A percentile compares a stretch with the other conserved stretches of the same genome.
These are phyloP conservation scores for Sungouiella blattae DNA, from an alignment of 805 yeast species.

Conservation along the genomic window DNA sequence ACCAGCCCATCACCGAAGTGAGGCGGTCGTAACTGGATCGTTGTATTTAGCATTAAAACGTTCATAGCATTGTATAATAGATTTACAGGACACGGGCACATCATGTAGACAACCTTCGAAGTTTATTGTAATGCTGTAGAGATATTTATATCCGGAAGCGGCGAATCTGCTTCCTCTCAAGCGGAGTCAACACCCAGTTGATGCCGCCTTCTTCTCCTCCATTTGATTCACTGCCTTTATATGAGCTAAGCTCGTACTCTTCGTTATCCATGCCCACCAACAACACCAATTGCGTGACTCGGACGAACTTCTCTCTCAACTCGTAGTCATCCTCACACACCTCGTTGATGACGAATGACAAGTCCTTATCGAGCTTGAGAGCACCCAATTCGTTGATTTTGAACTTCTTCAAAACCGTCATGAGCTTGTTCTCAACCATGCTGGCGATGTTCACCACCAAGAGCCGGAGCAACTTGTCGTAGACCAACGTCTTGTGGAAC, in stretches of 20 bases:
- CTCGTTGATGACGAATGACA: conserved; percentile 68
- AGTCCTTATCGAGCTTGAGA: conserved; percentile 75
- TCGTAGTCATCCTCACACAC: conserved; percentile 70
- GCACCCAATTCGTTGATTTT: conserved; percentile 78
- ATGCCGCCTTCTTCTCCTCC: conserved; percentile 29
- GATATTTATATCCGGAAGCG: conserved; percentile 38
- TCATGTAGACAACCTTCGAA: too few relatives aligned
- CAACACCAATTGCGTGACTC: conserved; percentile 81
- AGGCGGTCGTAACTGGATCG: too few relatives aligned
- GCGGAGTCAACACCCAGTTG: conserved; percentile 75
- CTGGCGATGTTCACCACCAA: conserved; percentile 42
- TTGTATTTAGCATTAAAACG: too few relatives aligned
- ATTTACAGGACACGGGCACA: too few relatives aligned
- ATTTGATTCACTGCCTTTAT: conserved; percentile 16
- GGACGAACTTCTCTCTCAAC: conserved; percentile 71
- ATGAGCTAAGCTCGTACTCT: conserved; percentile 38
- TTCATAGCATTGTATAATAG: background rate
- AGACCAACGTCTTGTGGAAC: conserved; percentile 49
- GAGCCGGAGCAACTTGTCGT: conserved; percentile 43
- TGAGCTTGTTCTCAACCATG: conserved; percentile 45
- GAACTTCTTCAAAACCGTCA: conserved; percentile 57
- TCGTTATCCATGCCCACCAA: conserved; percentile 77
- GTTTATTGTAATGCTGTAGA: background rate
- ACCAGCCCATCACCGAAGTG: conserved; percentile 18
- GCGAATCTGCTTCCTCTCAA: conserved; percentile 65